Conservation (phyloP, 331 rosid species). For the Telfairia occidentalis region DNA sequence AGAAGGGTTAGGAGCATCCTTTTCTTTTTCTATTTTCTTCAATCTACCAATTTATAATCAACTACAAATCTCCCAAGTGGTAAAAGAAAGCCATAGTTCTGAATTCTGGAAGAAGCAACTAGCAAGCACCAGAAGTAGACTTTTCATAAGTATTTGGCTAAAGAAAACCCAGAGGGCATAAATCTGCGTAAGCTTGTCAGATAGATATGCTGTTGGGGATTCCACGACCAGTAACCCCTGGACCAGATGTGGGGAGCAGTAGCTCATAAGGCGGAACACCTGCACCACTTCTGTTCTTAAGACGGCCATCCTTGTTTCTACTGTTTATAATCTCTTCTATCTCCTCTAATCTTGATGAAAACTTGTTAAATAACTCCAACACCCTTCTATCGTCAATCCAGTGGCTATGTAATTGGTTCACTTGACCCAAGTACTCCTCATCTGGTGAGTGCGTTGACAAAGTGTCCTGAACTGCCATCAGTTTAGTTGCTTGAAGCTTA, state of each 20-base stretch:
- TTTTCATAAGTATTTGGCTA: not conserved
- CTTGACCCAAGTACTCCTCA: constrained; percentile 93
- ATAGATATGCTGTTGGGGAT: constrained; percentile 61
- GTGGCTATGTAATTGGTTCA: constrained; percentile 36
- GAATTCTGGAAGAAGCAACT: not conserved
- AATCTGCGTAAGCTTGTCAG: constrained; percentile 5
- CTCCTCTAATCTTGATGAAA: constrained; percentile 52
- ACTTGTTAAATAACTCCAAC: constrained; percentile 32
- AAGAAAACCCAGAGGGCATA: no score
- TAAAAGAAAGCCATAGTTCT: not conserved
- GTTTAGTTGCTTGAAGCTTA: constrained; percentile 86
- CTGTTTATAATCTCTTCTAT: constrained; percentile 63
- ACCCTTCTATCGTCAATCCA: constrained; percentile 60
- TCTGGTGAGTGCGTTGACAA: constrained; percentile 89
- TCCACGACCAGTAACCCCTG: constrained; percentile 87
- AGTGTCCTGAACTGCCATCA: constrained; percentile 98
- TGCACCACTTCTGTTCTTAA: constrained; percentile 52
- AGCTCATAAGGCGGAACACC: constrained; percentile 51
- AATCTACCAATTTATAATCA: not conserved
- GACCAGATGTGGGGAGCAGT: constrained; percentile 41
- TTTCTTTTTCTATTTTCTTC: no score
- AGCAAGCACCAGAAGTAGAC: not conserved
- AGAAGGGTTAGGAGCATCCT: no score
- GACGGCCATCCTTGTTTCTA: constrained; percentile 44
- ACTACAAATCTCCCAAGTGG: not conserved